phyloP scores from a whole-genome alignment of 805 yeast genomes.

The Candida maris region DNA sequence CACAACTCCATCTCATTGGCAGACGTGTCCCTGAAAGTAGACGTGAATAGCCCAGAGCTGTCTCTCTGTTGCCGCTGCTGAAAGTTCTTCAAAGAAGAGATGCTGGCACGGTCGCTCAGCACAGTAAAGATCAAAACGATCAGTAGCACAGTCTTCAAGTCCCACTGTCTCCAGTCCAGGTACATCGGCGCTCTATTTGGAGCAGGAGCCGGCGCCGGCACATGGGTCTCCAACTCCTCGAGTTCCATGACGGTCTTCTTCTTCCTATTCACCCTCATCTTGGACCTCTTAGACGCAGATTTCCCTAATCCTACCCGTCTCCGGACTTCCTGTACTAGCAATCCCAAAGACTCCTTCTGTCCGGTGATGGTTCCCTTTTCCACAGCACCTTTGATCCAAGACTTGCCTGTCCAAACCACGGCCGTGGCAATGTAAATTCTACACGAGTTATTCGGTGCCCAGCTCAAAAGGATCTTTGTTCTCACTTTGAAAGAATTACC shows the following conservation, averaged over 20 bases:
- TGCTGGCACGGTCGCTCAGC: conserved; percentile 15
- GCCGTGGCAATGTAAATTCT: conserved; percentile 48
- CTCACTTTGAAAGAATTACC: conserved; percentile 64
- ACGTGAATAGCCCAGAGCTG: not conserved
- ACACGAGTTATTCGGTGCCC: conserved; percentile 61
- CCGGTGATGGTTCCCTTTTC: conserved; percentile 74
- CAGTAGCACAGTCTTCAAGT: conserved; percentile 19
- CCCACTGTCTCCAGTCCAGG: conserved; percentile 19
- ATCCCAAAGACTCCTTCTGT: conserved; percentile 56
- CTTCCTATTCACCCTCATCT: conserved; percentile 16
- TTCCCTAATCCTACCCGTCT: conserved; percentile 29
- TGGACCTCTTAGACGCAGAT: conserved; percentile 8
- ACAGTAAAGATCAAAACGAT: conserved; percentile 19
- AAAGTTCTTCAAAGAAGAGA: conserved; percentile 9
- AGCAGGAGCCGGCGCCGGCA: conserved; percentile 8
- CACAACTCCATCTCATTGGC: conserved; percentile 61
- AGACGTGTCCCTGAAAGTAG: conserved; percentile 28
- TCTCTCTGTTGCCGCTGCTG: conserved; percentile 7
- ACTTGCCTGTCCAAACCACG: conserved; percentile 69
- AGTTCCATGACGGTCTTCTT: conserved; percentile 17
- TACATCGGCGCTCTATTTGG: conserved; percentile 13
- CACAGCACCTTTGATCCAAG: conserved; percentile 75
- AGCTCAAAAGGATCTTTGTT: conserved; percentile 54
- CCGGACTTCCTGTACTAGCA: conserved; percentile 45
- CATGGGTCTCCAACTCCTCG: conserved; percentile 7